Conservation (phyloP, 768 basidiomycete genomes). For the Psilocybe sp. region DNA sequence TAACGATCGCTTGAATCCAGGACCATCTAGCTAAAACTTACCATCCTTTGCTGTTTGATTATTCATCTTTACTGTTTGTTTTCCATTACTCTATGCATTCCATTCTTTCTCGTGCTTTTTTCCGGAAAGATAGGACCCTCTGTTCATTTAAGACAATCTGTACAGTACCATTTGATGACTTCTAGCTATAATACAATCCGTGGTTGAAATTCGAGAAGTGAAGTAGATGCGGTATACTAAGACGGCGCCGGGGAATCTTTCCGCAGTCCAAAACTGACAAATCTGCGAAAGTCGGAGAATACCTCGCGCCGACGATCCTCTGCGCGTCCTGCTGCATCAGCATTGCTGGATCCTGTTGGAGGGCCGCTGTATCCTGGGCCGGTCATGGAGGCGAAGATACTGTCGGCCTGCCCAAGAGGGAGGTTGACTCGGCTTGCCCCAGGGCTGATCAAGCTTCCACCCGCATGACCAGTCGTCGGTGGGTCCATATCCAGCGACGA, state of each 20-base stretch:
- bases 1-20: slow-evolving; percentile 12
- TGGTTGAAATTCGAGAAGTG: no score
- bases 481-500: slow-evolving; percentile 97
- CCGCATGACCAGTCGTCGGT: slow-evolving; percentile 41
- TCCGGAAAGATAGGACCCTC: neutral
- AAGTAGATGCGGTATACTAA: neutral
- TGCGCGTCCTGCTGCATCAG: slow-evolving; percentile 30
- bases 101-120: slow-evolving; percentile 1
- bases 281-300: slow-evolving; percentile 84
- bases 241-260: slow-evolving; percentile 48
- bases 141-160: neutral
- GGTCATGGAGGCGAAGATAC: slow-evolving; percentile 58
- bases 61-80: neutral
- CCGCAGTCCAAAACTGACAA: slow-evolving; percentile 86
- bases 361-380: slow-evolving; percentile 61
- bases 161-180: slow-evolving; percentile 1
- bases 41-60: no score
- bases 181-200: neutral
- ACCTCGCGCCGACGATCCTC: slow-evolving; percentile 68
- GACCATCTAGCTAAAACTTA: slow-evolving; percentile 5
- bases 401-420: slow-evolving; percentile 46
- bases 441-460: slow-evolving; percentile 61
- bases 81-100: neutral
- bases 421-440: slow-evolving; percentile 60
- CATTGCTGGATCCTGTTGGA: slow-evolving; percentile 55